Evolutionary conservation across 352 stramenopile species (phyloP), one percentile per base, ranked within the genome.

Genomic region (Thalassiosira oceanica): DNA sequence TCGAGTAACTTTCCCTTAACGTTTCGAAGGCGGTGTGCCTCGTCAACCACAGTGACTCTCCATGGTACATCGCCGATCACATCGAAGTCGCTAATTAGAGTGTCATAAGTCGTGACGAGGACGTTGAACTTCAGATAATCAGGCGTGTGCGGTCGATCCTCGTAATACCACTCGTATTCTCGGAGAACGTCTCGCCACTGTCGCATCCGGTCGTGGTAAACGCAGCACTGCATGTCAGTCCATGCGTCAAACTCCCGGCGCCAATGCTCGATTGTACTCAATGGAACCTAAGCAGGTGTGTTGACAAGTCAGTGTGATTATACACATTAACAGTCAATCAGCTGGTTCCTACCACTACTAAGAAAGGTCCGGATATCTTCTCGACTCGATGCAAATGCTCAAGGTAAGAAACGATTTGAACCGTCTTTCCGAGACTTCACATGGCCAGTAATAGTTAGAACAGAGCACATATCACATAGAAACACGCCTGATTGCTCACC

Each of bases 21-120:
- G 82, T 99, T 99, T 52, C 98, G 97, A 16, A 99, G 86, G 7
- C 97, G 93, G 85, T 99, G 97, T 2, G 97, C 97, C 83, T 99
- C 97, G 76, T 99, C 97, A 7, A 99, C 96, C 16, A 99, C 94
- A 51, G 98, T 86, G 1, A 96, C 78, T 65, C 96, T 90, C 95
- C 97, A 99, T 13, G 93, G 93, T 45, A 99, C 96, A 48, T 95
- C 88, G 45, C 90, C 90, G 53, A 99, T 87, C 42, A 97, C 79
- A 84, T 98, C 94, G 43, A 93, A 94, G 29, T 97, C 94, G 18
- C 86, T 91, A 58, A 96, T 95, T 4, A 97, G 92, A 78, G 98
- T 98, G 73, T 99, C 97, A 78, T 98, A 99, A 0, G 96, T 99
- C 15, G 97, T 99, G 28, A 99, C 96, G 8, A 99, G 80, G 18